phyloP scores from a whole-genome alignment of 345 rosid genomes.

The Erodium maritimum region DNA sequence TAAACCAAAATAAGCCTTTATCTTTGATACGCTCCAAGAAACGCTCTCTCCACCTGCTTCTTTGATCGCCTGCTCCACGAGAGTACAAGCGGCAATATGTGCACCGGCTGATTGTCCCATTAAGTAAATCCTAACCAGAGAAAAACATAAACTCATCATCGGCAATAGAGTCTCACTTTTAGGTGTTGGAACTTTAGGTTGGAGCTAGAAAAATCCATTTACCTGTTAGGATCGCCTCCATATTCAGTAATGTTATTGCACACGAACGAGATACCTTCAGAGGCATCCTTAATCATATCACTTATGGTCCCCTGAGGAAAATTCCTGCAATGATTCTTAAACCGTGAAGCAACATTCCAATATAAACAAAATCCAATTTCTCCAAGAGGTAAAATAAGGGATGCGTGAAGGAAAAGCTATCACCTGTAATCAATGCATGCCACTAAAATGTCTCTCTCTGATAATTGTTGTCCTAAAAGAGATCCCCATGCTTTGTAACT shows the following conservation, averaged over 20 bases:
- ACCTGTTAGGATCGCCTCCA: conserved; percentile 95
- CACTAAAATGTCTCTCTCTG: conserved; percentile 83
- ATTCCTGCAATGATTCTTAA: conserved; percentile 44
- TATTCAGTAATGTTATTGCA: conserved; percentile 69
- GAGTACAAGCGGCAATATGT: conserved; percentile 83
- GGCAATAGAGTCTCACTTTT: background rate
- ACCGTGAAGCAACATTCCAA: background rate
- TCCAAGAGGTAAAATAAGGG: too few species aligned
- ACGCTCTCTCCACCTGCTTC: conserved; percentile 61
- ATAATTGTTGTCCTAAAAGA: conserved; percentile 83
- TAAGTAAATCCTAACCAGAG: conserved; percentile 51
- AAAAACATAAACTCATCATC: conserved; percentile 7
- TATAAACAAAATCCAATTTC: too few species aligned
- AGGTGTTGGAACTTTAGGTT: background rate
- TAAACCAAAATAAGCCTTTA: conserved; percentile 76
- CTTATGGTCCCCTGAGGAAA: conserved; percentile 92
- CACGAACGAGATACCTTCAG: conserved; percentile 77
- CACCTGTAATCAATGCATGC: conserved; percentile 99
- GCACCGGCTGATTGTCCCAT: conserved; percentile 99
- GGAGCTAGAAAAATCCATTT: conserved; percentile 6
- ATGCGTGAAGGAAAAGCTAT: background rate
- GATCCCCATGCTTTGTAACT: conserved; percentile 99
- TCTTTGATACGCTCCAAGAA: conserved; percentile 81
- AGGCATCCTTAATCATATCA: conserved; percentile 88
- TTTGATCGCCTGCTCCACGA: conserved; percentile 84